Evolutionary conservation across 2,329 filamentous ascomycete genomes (phyloP).

Genomic region (Ophiostoma tasmaniense): DNA sequence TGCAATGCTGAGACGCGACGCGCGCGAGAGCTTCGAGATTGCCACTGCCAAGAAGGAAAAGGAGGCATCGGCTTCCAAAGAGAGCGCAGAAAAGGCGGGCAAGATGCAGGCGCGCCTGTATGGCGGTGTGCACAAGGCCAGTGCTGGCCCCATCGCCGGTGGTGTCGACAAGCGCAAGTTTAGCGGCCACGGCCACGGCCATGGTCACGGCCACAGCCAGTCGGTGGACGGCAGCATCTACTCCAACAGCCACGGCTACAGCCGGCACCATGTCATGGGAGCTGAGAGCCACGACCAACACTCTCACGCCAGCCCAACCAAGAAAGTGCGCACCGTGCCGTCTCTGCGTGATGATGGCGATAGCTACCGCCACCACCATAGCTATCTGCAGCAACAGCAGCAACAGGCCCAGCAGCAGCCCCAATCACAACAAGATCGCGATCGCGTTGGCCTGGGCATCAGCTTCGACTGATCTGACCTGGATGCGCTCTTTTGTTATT

Average conservation of each 20-base stretch:
- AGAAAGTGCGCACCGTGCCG: conserved; percentile 41
- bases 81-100: conserved; percentile 33
- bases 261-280: background rate
- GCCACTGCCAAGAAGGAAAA: conserved; percentile 24
- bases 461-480: conserved; percentile 32
- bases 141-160: conserved; percentile 18
- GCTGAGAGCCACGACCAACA: conserved; percentile 27
- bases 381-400: conserved; percentile 11
- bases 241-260: background rate
- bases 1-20: conserved; percentile 59
- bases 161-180: conserved; percentile 43
- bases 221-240: conserved; percentile 6
- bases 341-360: conserved; percentile 30
- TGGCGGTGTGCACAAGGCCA: conserved; percentile 36
- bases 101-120: conserved; percentile 46
- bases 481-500: background rate
- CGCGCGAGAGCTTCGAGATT: conserved; percentile 45
- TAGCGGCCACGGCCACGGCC: conserved; percentile 26
- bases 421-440: conserved; percentile 14
- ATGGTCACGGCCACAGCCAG: conserved; percentile 27
- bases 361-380: conserved; percentile 18
- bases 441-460: conserved; percentile 45
- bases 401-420: conserved; percentile 3
- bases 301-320: conserved; percentile 39
- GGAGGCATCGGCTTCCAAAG: background rate